Percentiles rank a stretch among this genome's conserved stretches.
Conservation (phyloP, 352 stramenopile species). For the Phytophthora tubulina region DNA sequence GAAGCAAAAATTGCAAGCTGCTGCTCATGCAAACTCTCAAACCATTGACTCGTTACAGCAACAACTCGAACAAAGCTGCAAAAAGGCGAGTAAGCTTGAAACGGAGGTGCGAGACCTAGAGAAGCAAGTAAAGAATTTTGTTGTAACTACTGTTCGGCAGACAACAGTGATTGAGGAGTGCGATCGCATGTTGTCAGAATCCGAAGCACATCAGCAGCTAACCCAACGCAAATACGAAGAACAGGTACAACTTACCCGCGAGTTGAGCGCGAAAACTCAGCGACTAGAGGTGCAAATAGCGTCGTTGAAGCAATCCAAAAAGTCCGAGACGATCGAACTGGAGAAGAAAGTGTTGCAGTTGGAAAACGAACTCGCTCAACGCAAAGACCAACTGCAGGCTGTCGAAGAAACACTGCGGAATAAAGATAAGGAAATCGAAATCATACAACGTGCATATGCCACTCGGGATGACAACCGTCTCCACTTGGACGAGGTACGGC, state of each 20-base stretch:
- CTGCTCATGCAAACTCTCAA: constrained; percentile 43
- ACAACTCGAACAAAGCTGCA: constrained; percentile 40
- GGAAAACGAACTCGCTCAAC: constrained; percentile 53
- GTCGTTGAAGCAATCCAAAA: constrained; percentile 26
- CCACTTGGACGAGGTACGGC: constrained; percentile 59
- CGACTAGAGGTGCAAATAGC: constrained; percentile 52
- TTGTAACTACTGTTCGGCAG: constrained; percentile 70
- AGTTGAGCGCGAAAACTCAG: constrained; percentile 46
- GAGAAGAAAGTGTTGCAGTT: constrained; percentile 47
- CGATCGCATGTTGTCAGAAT: constrained; percentile 62
- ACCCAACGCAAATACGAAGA: constrained; percentile 54
- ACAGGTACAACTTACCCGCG: constrained; percentile 46
- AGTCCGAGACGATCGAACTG: constrained; percentile 26
- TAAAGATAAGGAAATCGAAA: constrained; percentile 61
- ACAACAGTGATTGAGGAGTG: constrained; percentile 83
- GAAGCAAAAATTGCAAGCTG: constrained; percentile 41
- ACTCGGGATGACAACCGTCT: constrained; percentile 47
- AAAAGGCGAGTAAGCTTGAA: constrained; percentile 44
- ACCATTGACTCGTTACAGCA: constrained; percentile 31
- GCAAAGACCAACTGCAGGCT: constrained; percentile 52
- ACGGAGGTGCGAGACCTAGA: constrained; percentile 45
- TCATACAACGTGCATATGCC: constrained; percentile 50
- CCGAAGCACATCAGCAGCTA: constrained; percentile 48
- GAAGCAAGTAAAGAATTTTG: constrained; percentile 58
- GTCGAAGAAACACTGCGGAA: constrained; percentile 50